These are phyloP conservation scores for Grifola frondosa DNA, from an alignment of 1,284 basidiomycete genomes.

Conservation along the genomic window DNA sequence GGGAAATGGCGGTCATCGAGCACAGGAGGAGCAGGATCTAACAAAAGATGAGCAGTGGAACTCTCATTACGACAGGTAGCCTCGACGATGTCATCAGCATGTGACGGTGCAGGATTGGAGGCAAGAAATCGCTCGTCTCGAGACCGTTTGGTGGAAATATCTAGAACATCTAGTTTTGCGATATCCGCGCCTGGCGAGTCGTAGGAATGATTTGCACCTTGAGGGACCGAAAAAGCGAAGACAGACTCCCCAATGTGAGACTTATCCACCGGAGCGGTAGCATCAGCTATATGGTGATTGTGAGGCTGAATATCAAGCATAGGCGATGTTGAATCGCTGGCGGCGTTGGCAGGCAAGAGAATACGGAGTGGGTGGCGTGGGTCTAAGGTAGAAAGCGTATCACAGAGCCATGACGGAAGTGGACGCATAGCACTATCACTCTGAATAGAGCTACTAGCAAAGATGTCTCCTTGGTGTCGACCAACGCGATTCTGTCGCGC, in stretches of 20 bases:
- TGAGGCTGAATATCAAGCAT: not conserved
- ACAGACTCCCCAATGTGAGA: no score
- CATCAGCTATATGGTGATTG: not conserved
- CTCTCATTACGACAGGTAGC: no score
- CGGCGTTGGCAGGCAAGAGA: constrained; percentile 30
- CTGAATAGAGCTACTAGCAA: not conserved
- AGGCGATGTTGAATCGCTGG: not conserved
- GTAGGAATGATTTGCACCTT: no score
- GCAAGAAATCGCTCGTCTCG: constrained; percentile 6
- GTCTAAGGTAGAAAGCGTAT: constrained; percentile 42
- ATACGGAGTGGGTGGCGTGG: constrained; percentile 44
- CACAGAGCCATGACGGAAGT: constrained; percentile 48
- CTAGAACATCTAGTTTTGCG: not conserved
- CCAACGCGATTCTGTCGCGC: no score
- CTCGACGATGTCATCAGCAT: no score
- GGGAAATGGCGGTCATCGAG: not conserved
- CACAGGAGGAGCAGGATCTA: not conserved
- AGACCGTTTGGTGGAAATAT: not conserved
- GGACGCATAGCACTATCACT: not conserved
- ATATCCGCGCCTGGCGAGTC: no score
- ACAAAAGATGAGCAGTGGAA: not conserved
- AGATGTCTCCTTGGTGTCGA: not conserved
- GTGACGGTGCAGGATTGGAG: constrained; percentile 3
- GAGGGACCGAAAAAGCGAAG: no score
- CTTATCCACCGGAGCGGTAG: no score